Conservation (phyloP, 768 basidiomycete species). For the Hemileccinum rubropunctum region DNA sequence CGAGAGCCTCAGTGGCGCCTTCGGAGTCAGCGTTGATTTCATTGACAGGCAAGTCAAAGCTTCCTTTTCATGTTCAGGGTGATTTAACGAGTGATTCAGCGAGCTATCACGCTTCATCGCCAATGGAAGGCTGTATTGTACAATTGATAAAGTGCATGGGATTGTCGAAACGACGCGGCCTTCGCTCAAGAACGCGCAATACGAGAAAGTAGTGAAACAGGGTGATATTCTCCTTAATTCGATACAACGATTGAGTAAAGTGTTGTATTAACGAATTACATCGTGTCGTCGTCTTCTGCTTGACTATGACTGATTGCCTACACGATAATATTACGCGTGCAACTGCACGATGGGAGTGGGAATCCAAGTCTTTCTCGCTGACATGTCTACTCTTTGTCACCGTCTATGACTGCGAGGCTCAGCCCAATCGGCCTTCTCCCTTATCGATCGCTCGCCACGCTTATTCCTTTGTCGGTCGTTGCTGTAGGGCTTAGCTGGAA, state of each 20-base stretch:
- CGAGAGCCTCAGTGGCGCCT: conserved; percentile 79
- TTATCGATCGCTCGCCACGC: conserved; percentile 1
- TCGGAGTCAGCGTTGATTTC: conserved; percentile 86
- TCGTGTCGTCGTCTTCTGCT: no score
- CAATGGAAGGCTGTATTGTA: conserved; percentile 76
- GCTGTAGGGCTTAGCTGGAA: background rate
- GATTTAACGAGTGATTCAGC: background rate
- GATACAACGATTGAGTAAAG: no score
- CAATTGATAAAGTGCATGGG: conserved; percentile 93
- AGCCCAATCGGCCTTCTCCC: background rate
- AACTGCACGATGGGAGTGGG: no score
- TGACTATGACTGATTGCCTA: no score
- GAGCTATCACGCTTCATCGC: conserved; percentile 90
- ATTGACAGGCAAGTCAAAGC: conserved; percentile 70
- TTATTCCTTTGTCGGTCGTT: conserved; percentile 7
- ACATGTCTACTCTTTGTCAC: no score
- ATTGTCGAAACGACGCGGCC: conserved; percentile 89
- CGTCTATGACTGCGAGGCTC: no score
- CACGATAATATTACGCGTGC: no score
- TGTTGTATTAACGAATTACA: no score
- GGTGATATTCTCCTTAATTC: conserved; percentile 65
- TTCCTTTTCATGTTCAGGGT: background rate
- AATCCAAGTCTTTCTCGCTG: no score
- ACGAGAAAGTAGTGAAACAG: conserved; percentile 90
- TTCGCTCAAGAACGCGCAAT: conserved; percentile 77